These are phyloP conservation scores for Nakaseomyces kungkrabaensis DNA, from an alignment of 1,139 yeast species.

Conservation along the genomic window DNA sequence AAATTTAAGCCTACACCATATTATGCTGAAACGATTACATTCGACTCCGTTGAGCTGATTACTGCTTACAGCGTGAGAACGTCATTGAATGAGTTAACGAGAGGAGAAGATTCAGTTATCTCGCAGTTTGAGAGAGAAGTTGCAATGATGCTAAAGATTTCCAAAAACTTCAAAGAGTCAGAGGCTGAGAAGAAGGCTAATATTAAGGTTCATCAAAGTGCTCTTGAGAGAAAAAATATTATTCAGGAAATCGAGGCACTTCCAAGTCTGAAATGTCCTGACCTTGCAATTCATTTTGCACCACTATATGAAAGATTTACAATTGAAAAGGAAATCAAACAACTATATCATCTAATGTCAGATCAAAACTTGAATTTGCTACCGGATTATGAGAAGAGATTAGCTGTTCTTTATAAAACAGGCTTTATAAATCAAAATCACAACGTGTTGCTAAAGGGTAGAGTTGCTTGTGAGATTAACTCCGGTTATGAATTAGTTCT, in stretches of 20 bases:
- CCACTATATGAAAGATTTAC: slow-evolving; percentile 40
- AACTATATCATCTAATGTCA: slow-evolving; percentile 53
- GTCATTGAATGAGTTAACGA: slow-evolving; percentile 36
- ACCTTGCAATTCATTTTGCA: slow-evolving; percentile 41
- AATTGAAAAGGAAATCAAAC: slow-evolving; percentile 43
- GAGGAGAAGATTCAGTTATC: slow-evolving; percentile 37
- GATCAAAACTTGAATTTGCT: slow-evolving; percentile 82
- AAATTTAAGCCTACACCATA: slow-evolving; percentile 30
- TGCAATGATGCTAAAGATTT: slow-evolving; percentile 33
- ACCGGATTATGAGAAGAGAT: slow-evolving; percentile 89
- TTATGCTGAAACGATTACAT: slow-evolving; percentile 38
- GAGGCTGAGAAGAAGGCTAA: slow-evolving; percentile 39
- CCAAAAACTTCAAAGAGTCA: slow-evolving; percentile 39
- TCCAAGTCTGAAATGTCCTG: slow-evolving; percentile 29
- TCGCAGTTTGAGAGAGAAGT: slow-evolving; percentile 37
- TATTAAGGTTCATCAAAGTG: slow-evolving; percentile 43
- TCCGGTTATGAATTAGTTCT: slow-evolving; percentile 84
- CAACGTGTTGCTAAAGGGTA: slow-evolving; percentile 75
- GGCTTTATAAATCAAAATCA: slow-evolving; percentile 69
- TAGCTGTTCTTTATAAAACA: slow-evolving; percentile 61
- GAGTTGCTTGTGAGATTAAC: slow-evolving; percentile 81
- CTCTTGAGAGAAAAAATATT: slow-evolving; percentile 38
- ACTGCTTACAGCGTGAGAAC: slow-evolving; percentile 38
- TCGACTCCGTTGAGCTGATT: slow-evolving; percentile 42
- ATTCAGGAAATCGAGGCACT: slow-evolving; percentile 31